A percentile compares a stretch with the other conserved stretches of the same genome.
phyloP scores from a whole-genome alignment of 2,329 filamentous ascomycete genomes.

The Colletotrichum liaoningense region DNA sequence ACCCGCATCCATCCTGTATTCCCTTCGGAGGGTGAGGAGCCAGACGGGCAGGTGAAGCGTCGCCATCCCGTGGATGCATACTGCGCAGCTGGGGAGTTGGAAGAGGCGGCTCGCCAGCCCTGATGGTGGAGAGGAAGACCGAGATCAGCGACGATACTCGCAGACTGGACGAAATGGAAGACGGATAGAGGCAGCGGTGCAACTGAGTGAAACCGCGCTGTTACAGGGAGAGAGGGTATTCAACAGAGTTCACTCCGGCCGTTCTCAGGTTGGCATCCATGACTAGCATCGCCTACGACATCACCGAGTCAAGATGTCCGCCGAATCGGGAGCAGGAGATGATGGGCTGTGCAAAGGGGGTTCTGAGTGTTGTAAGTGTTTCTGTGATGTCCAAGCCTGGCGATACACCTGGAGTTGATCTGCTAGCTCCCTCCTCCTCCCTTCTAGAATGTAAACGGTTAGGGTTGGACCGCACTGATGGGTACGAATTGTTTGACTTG shows the following conservation, averaged over 20 bases:
- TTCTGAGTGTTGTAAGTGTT: not conserved
- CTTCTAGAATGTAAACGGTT: not conserved
- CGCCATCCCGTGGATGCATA: not conserved
- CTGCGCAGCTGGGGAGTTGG: not conserved
- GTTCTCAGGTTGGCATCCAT: not conserved
- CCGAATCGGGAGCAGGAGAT: not conserved
- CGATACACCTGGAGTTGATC: not conserved
- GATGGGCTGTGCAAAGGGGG: constrained; percentile 9
- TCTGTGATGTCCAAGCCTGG: not conserved
- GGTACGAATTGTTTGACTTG: constrained; percentile 19
- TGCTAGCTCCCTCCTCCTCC: not conserved
- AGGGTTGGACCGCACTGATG: constrained; percentile 16
- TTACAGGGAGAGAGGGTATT: constrained; percentile 3
- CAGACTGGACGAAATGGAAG: not conserved
- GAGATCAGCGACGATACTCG: no score
- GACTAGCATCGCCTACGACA: constrained; percentile 9
- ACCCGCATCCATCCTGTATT: not conserved
- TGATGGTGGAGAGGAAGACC: not conserved
- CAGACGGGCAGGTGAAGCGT: constrained; percentile 21
- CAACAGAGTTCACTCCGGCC: not conserved
- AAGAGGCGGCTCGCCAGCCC: not conserved
- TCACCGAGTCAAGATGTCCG: constrained; percentile 18
- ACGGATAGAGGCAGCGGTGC: constrained; percentile 7
- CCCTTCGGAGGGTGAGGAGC: constrained; percentile 17
- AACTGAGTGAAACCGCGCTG: constrained; percentile 25